Evolutionary conservation across 129 eudicot genomes (phyloP).

Genomic region (Apium graveolens): DNA sequence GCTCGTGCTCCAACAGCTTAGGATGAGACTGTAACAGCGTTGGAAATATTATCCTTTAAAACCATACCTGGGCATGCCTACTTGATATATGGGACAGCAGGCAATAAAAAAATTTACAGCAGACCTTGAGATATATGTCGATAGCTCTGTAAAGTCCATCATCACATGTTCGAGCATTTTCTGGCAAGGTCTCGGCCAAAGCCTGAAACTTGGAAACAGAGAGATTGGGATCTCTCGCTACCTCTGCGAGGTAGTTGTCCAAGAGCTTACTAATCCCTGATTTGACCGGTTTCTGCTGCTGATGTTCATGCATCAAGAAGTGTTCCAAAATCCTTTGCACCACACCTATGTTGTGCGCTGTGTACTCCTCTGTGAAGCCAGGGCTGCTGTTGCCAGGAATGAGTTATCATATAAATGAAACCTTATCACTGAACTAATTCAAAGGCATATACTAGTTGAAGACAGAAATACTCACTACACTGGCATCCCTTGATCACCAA

Average conservation of each 20-base stretch:
- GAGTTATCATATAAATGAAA: not conserved
- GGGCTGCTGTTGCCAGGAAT: slow-evolving; percentile 2
- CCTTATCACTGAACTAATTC: not conserved
- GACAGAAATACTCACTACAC: slow-evolving; percentile 30
- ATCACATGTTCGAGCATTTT: slow-evolving; percentile 56
- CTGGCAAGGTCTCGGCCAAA: slow-evolving; percentile 66
- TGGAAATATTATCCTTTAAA: slow-evolving; percentile 1
- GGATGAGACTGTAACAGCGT: slow-evolving; percentile 48
- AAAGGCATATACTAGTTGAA: not conserved
- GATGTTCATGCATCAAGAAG: slow-evolving; percentile 58
- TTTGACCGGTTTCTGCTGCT: slow-evolving; percentile 27
- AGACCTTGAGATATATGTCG: slow-evolving; percentile 78
- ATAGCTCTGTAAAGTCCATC: slow-evolving; percentile 85
- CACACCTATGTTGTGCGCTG: slow-evolving; percentile 43
- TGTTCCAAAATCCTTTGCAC: slow-evolving; percentile 72
- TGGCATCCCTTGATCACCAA: slow-evolving; percentile 42
- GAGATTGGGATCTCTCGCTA: slow-evolving; percentile 66
- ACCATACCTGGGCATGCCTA: not conserved
- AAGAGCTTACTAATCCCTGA: slow-evolving; percentile 46
- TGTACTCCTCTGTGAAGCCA: slow-evolving; percentile 37
- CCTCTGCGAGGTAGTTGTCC: slow-evolving; percentile 78
- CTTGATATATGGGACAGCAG: not conserved
- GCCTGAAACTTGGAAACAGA: slow-evolving; percentile 51
- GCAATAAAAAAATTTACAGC: not conserved
- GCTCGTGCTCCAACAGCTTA: slow-evolving; percentile 54